These are phyloP conservation scores for Pyrus bretschneideri DNA, from an alignment of 306 rosid species.

Conservation along the genomic window DNA sequence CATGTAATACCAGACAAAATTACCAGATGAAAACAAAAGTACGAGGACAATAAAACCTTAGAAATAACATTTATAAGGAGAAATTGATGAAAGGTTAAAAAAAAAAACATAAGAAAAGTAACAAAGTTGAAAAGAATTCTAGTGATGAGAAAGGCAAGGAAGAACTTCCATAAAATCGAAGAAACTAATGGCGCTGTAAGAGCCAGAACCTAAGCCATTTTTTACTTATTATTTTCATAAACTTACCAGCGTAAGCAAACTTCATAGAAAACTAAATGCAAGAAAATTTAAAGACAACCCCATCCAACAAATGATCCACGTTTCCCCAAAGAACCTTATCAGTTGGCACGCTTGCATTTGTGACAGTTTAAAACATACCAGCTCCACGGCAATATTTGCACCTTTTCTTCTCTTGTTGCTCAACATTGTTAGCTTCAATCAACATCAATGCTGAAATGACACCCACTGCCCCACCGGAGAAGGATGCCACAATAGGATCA, in stretches of 20 bases:
- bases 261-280: not conserved
- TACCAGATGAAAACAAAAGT: not conserved
- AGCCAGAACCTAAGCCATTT: not conserved
- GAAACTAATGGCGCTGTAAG: not conserved
- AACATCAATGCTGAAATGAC: slow-evolving; percentile 92
- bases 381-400: slow-evolving; percentile 94
- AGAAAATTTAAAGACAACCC: not conserved
- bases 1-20: slow-evolving; percentile 10
- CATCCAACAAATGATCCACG: not conserved
- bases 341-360: not conserved
- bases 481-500: slow-evolving; percentile 95
- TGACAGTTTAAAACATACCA: slow-evolving; percentile 35
- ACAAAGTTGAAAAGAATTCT: not conserved
- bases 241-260: not conserved
- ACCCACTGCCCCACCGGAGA: slow-evolving; percentile 96
- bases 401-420: slow-evolving; percentile 86
- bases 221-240: not conserved
- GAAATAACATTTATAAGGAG: not conserved
- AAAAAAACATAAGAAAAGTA: not conserved
- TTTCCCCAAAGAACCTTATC: not conserved
- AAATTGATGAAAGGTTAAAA: not conserved
- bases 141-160: not conserved
- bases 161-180: too few relatives aligned
- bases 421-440: slow-evolving; percentile 85
- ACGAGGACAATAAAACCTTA: not conserved